A percentile compares a stretch with the other conserved stretches of the same genome.
Conservation (phyloP, 2,329 filamentous ascomycete genomes). For the Fusarium sp. region DNA sequence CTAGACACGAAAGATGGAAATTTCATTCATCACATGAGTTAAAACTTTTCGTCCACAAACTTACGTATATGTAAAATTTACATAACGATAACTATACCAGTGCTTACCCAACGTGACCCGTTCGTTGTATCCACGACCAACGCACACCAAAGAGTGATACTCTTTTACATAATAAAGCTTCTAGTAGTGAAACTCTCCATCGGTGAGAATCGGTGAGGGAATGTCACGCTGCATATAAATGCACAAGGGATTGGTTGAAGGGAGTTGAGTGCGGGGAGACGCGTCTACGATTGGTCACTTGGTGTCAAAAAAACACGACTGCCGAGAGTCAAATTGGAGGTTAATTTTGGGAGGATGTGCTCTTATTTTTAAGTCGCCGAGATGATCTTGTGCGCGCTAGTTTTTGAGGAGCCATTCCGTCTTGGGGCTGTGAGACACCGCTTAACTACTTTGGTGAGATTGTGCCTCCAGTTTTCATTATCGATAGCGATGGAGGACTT, state of each 20-base stretch:
- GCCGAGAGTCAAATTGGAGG: not conserved
- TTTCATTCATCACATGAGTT: slow-evolving; percentile 3
- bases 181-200: not conserved
- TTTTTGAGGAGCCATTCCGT: not conserved
- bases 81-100: slow-evolving; percentile 6
- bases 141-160: not conserved
- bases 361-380: not conserved
- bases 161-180: not conserved
- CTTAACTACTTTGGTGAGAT: not conserved
- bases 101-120: not conserved
- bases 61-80: slow-evolving; percentile 14
- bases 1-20: not conserved
- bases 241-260: not conserved
- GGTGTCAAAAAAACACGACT: not conserved
- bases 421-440: not conserved
- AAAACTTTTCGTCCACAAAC: not conserved
- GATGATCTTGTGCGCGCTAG: not conserved
- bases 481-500: not conserved
- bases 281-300: not conserved
- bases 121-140: not conserved
- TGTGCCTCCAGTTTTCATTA: not conserved
- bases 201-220: slow-evolving; percentile 8
- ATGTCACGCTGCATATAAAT: not conserved
- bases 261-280: not conserved
- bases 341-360: not conserved